phyloP scores from a whole-genome alignment of 768 basidiomycete species.

The Russula emetica region DNA sequence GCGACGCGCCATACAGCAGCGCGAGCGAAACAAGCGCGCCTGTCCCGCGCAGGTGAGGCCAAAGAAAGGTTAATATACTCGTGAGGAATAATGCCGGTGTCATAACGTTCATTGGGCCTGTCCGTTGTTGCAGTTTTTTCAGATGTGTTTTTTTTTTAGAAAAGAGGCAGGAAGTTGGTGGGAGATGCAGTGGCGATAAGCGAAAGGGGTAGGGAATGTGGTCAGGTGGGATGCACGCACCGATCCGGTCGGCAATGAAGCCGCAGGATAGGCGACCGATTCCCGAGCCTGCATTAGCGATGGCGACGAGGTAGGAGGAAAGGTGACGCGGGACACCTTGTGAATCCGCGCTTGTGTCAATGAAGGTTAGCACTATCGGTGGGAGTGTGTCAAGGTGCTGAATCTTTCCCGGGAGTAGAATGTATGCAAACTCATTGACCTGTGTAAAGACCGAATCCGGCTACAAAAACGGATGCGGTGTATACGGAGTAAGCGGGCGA shows the following conservation, averaged over 20 bases:
- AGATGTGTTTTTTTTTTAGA: neutral
- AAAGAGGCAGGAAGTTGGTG: neutral
- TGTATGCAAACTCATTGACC: neutral
- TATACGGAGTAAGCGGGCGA: slow-evolving; percentile 53
- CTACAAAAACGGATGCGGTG: slow-evolving; percentile 50
- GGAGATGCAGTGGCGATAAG: no score
- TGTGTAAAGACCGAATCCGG: slow-evolving; percentile 66
- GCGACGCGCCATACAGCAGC: slow-evolving; percentile 60
- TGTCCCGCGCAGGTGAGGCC: slow-evolving; percentile 57
- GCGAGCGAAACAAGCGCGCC: slow-evolving; percentile 49
- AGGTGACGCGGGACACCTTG: slow-evolving; percentile 49
- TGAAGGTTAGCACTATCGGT: slow-evolving; percentile 57
- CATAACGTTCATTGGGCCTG: slow-evolving; percentile 67
- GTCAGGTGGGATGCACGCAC: slow-evolving; percentile 33
- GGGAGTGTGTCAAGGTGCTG: slow-evolving; percentile 2
- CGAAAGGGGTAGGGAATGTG: no score
- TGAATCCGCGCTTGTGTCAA: slow-evolving; percentile 51
- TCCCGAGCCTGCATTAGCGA: slow-evolving; percentile 62
- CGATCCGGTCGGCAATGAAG: slow-evolving; percentile 49
- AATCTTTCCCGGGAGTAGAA: neutral
- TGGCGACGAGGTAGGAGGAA: slow-evolving; percentile 60
- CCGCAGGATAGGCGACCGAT: slow-evolving; percentile 58
- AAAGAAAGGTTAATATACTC: slow-evolving; percentile 57
- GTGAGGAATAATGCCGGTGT: slow-evolving; percentile 55
- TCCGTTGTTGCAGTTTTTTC: no score